Evolutionary conservation across 2,329 filamentous ascomycete genomes (phyloP).

Genomic region (Pseudocercospora macadamiae): DNA sequence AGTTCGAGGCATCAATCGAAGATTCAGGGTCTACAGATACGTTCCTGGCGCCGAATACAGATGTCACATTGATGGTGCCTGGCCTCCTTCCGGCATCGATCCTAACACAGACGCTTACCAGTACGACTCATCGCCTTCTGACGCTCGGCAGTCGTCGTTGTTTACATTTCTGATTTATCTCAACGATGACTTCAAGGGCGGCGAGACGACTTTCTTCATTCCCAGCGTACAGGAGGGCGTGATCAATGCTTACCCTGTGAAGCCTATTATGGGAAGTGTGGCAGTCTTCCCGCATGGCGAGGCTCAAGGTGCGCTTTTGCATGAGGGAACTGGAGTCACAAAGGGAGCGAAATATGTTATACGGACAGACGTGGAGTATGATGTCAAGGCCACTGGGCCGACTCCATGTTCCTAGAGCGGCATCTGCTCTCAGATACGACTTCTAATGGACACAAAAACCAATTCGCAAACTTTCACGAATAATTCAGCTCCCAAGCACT

Average conservation of each 20-base stretch:
- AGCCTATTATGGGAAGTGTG: constrained; percentile 69
- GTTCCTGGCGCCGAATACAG: constrained; percentile 73
- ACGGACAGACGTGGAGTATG: constrained; percentile 71
- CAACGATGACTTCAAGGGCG: constrained; percentile 72
- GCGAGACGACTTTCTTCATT: constrained; percentile 72
- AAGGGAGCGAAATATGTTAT: constrained; percentile 71
- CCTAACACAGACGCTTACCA: constrained; percentile 60
- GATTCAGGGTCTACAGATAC: constrained; percentile 73
- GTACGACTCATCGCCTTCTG: constrained; percentile 66
- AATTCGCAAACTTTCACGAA: too few relatives aligned
- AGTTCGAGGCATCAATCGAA: constrained; percentile 67
- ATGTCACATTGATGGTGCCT: constrained; percentile 72
- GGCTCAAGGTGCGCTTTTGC: constrained; percentile 64
- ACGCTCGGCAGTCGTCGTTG: constrained; percentile 65
- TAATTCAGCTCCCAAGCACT: too few relatives aligned
- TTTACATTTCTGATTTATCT: constrained; percentile 72
- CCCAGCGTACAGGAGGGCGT: constrained; percentile 66
- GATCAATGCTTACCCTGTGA: constrained; percentile 70
- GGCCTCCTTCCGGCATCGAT: constrained; percentile 69
- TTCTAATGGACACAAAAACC: too few relatives aligned
- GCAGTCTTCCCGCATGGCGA: constrained; percentile 73
- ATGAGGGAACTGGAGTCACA: constrained; percentile 72
- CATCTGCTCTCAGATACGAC: too few relatives aligned
- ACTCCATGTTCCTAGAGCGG: too few relatives aligned
- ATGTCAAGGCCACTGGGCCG: too few relatives aligned